phyloP scores from a whole-genome alignment of 352 stramenopile species.

The Phytophthora ohioensis region DNA sequence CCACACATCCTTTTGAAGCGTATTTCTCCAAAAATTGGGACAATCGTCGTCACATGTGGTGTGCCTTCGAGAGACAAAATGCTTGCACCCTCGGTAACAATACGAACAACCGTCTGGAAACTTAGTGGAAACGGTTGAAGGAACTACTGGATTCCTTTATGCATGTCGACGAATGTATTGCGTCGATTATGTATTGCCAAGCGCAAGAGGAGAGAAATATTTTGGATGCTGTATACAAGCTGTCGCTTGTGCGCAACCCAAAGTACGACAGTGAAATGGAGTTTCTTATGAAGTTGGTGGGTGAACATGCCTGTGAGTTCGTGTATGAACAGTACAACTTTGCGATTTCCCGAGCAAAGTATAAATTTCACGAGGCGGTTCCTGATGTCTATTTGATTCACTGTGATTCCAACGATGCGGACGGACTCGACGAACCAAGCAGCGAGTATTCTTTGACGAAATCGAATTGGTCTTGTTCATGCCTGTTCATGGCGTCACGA shows the following conservation, averaged over 20 bases:
- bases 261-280: conserved; percentile 32
- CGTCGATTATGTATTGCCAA: conserved; percentile 5
- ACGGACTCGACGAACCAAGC: too few species aligned
- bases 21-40: conserved; percentile 43
- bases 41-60: conserved; percentile 22
- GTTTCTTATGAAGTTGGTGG: background rate
- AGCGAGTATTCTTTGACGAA: too few species aligned
- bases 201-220: conserved; percentile 6
- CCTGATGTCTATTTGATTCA: too few species aligned
- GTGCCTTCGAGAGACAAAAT: conserved; percentile 21
- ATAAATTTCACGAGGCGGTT: too few species aligned
- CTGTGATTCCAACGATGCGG: too few species aligned
- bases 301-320: too few species aligned
- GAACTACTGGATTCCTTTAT: conserved; percentile 22
- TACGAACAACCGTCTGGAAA: conserved; percentile 41
- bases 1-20: conserved; percentile 23
- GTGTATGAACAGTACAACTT: too few species aligned
- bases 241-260: conserved; percentile 5
- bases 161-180: background rate
- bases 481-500: too few species aligned
- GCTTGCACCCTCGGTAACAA: conserved; percentile 33
- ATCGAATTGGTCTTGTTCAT: too few species aligned
- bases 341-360: too few species aligned
- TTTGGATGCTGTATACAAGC: conserved; percentile 16
- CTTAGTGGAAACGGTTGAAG: conserved; percentile 38